Percentiles rank a stretch among this genome's conserved stretches.
phyloP scores from a whole-genome alignment of 192 early-diverging fungal species.

The Coemansia sp. region DNA sequence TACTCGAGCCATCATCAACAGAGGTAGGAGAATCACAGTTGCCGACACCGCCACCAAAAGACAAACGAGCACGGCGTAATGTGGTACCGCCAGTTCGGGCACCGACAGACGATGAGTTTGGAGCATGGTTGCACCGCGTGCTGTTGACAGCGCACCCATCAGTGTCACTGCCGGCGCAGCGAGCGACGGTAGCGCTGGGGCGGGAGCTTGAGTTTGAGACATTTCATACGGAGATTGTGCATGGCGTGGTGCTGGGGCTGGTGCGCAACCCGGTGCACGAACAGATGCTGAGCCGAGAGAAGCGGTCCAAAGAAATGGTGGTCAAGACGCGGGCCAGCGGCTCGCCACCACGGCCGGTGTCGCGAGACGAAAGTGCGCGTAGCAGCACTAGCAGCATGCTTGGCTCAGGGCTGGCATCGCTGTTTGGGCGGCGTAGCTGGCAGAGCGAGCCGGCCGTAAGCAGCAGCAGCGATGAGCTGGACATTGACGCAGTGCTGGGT shows the following conservation, averaged over 20 bases:
- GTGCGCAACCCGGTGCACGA: slow-evolving; percentile 35
- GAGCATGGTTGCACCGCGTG: slow-evolving; percentile 54
- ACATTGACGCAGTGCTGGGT: slow-evolving; percentile 3
- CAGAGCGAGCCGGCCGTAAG: slow-evolving; percentile 10
- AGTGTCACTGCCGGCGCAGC: slow-evolving; percentile 50
- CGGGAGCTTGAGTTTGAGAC: slow-evolving; percentile 33
- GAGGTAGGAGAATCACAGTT: too few relatives aligned
- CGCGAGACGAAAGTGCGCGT: neutral
- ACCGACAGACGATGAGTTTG: slow-evolving; percentile 23
- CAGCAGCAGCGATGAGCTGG: neutral
- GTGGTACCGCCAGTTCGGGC: slow-evolving; percentile 16
- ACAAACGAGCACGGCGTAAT: neutral
- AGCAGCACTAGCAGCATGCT: slow-evolving; percentile 5
- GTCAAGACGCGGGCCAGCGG: slow-evolving; percentile 28
- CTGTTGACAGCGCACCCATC: slow-evolving; percentile 45
- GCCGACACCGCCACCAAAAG: too few relatives aligned
- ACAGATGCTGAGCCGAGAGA: slow-evolving; percentile 30
- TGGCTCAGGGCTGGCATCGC: slow-evolving; percentile 28
- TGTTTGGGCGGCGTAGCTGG: slow-evolving; percentile 42
- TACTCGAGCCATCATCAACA: too few relatives aligned
- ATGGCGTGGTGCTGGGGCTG: slow-evolving; percentile 48
- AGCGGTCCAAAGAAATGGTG: slow-evolving; percentile 41
- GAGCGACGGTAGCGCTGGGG: slow-evolving; percentile 38
- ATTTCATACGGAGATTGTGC: slow-evolving; percentile 55
- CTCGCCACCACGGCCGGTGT: slow-evolving; percentile 1